Percentiles rank a stretch among this genome's conserved stretches.
Conservation (phyloP, 331 rosid genomes). For the Telfairia occidentalis region DNA sequence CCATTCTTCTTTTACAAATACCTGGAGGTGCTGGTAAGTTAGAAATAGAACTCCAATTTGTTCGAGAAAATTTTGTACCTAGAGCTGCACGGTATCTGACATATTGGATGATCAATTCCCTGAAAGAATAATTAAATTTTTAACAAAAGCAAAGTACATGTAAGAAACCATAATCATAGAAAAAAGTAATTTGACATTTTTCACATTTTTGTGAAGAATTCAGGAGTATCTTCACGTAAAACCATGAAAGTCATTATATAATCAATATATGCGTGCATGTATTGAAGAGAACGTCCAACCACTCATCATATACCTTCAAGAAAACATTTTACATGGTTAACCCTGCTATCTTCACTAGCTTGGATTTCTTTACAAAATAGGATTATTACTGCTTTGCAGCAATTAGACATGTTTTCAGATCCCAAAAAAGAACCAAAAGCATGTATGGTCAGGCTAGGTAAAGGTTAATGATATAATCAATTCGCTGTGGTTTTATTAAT, state of each 20-base stretch:
- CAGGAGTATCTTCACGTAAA: neutral
- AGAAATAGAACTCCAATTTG: constrained; percentile 54
- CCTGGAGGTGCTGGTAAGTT: constrained; percentile 76
- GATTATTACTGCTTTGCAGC: neutral
- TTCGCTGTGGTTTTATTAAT: too few species aligned
- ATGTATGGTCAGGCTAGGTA: neutral
- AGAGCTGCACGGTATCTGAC: constrained; percentile 66
- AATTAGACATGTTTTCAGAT: neutral
- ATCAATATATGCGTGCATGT: neutral
- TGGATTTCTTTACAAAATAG: neutral
- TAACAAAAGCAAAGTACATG: neutral
- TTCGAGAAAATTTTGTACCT: constrained; percentile 62
- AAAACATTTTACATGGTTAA: neutral
- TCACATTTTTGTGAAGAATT: neutral
- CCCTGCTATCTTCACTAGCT: constrained; percentile 8
- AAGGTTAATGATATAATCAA: too few species aligned
- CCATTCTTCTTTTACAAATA: constrained; percentile 63
- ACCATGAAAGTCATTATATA: neutral
- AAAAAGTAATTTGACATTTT: neutral
- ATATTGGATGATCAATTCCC: constrained; percentile 77
- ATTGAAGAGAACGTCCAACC: neutral
- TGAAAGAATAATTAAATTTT: constrained; percentile 26
- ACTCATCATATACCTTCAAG: neutral
- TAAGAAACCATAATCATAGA: neutral
- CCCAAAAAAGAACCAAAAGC: neutral